Evolutionary conservation across 768 basidiomycete genomes (phyloP).

Genomic region (Brasilioporus rufonigricans): DNA sequence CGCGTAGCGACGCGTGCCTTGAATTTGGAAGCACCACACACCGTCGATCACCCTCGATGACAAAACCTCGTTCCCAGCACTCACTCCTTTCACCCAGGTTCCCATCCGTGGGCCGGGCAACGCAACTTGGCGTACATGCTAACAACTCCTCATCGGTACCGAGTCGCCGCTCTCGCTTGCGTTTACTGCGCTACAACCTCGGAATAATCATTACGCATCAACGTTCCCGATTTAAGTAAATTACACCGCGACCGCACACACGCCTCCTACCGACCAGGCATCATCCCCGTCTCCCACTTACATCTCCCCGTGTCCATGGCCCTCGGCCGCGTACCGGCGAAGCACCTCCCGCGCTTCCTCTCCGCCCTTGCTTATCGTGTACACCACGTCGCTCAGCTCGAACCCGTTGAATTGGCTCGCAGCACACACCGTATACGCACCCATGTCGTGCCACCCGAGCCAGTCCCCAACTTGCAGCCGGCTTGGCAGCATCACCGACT

Average conservation of each 20-base stretch:
- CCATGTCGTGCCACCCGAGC: constrained; percentile 98
- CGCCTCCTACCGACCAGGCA: constrained; percentile 1
- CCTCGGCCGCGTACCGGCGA: constrained; percentile 44
- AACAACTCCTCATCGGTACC: constrained; percentile 7
- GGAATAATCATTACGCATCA: constrained; percentile 14
- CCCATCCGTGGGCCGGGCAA: constrained; percentile 16
- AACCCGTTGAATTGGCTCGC: constrained; percentile 96
- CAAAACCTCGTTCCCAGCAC: constrained; percentile 9
- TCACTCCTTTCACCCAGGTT: neutral
- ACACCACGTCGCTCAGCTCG: constrained; percentile 73
- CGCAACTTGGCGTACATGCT: neutral
- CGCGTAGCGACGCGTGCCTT: constrained; percentile 20
- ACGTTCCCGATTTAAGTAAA: constrained; percentile 10
- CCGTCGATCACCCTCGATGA: constrained; percentile 32
- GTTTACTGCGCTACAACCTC: neutral
- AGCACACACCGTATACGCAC: constrained; percentile 97
- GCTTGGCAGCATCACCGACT: constrained; percentile 57
- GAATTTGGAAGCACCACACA: constrained; percentile 22
- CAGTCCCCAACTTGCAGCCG: constrained; percentile 90
- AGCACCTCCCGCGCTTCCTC: constrained; percentile 54
- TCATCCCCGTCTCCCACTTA: neutral
- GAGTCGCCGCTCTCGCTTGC: neutral
- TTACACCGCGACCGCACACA: constrained; percentile 11
- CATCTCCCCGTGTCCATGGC: constrained; percentile 34
- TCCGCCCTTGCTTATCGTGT: constrained; percentile 64